These are phyloP conservation scores for Cyberlindnera nakhonratchasimensis DNA, from an alignment of 805 yeast species.

Conservation along the genomic window DNA sequence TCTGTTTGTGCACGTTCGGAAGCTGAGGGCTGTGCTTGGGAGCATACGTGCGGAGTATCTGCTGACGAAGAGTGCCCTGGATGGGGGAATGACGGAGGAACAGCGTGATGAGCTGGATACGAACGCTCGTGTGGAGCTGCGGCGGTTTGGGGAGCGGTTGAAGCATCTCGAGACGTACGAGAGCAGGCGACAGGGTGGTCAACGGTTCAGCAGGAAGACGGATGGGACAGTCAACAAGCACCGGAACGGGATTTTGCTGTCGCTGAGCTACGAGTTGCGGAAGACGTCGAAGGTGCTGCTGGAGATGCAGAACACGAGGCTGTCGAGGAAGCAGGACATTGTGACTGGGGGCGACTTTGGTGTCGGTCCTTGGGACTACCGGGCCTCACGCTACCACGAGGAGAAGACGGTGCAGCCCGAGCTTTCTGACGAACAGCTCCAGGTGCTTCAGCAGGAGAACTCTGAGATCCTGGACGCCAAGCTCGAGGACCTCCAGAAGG, in stretches of 20 bases:
- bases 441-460: conserved; percentile 57
- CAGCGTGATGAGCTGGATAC: conserved; percentile 57
- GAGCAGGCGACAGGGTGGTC: conserved; percentile 35
- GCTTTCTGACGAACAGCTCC: conserved; percentile 49
- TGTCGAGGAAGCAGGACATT: conserved; percentile 25
- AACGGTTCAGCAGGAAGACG: conserved; percentile 17
- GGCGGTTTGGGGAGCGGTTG: conserved; percentile 48
- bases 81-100: conserved; percentile 34
- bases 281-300: conserved; percentile 25
- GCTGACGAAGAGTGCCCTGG: conserved; percentile 17
- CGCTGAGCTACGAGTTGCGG: conserved; percentile 21
- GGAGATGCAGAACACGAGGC: conserved; percentile 27
- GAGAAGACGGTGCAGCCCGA: conserved; percentile 19
- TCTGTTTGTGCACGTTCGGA: conserved; percentile 25
- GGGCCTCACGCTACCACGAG: conserved; percentile 18
- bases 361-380: conserved; percentile 18
- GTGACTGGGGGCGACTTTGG: conserved; percentile 19
- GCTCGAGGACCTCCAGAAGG: conserved; percentile 56
- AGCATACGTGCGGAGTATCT: conserved; percentile 30
- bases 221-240: conserved; percentile 19
- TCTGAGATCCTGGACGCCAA: conserved; percentile 50
- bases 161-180: conserved; percentile 52
- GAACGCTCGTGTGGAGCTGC: conserved; percentile 49
- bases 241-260: conserved; percentile 22
- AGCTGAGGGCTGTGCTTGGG: conserved; percentile 28